Base-by-base conservation (phyloP, 2,329 filamentous ascomycete genomes). In the Lachnellula arida region DNA sequence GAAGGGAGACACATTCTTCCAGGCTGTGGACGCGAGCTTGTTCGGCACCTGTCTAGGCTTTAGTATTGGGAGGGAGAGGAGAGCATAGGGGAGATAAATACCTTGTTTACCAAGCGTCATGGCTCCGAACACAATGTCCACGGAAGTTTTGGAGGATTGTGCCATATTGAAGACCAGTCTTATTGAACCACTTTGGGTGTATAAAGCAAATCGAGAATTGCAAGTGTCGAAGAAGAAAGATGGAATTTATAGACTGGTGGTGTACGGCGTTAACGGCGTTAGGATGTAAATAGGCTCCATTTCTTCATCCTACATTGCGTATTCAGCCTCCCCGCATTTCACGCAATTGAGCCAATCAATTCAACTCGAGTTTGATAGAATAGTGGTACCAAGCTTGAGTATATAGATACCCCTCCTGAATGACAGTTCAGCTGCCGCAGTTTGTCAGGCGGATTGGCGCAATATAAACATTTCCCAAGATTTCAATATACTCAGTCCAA, bases 1-100 rank as follows among this genome's bases (percentile, higher is more conserved):
- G 76, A 51, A 79, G 79, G 60, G 77, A 76, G 56, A 80, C 83
- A 70, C 78, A 84, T 34, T 84, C 81, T 48, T 81, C 40, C 11
- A 69, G 44, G 6, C 56, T 57, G 49, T 66, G 57, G 3, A 70
- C 60, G 3, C 67, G 67, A 1, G 61, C 56, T 58, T 66, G 62
- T 25, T 66, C 64, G 15, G 56, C 61, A 32, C 63, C 67, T 60
- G 34, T 37, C 9, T 44, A 5, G n/a, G 8, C 15, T 44, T 17
- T 23, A 12, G 11, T 12, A 35, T 19, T 37, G 23, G 17, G 8
- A 44, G 11, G 46, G 43, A 48, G 40, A 7, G 11, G 17, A 9
- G 42, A n/a, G 11, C 7, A 23, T 7, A 9, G 19, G 11, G 19
- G 5, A 44, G 11, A 12, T 44, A 23, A 23, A 37, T 49, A 57